These are phyloP conservation scores for Neospora caninum DNA, from an alignment of 169 alveolate genomes.

Conservation along the genomic window DNA sequence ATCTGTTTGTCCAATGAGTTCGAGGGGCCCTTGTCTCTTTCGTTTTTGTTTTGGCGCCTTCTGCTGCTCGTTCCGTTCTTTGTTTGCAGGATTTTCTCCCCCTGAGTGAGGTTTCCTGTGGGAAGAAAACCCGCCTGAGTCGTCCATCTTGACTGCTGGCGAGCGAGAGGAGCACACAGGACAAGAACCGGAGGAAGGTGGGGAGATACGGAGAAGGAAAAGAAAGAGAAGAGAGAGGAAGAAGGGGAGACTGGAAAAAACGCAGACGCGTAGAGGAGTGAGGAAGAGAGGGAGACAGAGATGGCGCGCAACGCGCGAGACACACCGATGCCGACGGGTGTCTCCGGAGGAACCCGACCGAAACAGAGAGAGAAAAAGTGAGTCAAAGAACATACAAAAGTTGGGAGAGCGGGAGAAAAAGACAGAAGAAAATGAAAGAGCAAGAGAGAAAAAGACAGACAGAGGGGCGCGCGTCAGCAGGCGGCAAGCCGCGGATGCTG, in stretches of 20 bases:
- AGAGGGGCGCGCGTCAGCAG: too few relatives aligned
- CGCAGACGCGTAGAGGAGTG: neutral
- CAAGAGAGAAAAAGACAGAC: neutral
- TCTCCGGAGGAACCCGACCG: neutral
- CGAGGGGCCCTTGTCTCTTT: conserved; percentile 5
- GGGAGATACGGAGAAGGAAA: neutral
- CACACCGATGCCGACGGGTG: neutral
- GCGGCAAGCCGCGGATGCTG: too few relatives aligned
- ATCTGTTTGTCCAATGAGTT: neutral
- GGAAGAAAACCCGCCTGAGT: neutral
- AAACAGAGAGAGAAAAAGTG: too few relatives aligned
- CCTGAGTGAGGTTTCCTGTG: neutral
- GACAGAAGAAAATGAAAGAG: neutral
- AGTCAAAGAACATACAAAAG: too few relatives aligned
- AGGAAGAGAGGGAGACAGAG: neutral
- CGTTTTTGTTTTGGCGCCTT: neutral
- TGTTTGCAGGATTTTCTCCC: neutral
- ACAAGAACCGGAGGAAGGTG: neutral
- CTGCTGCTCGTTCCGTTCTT: neutral
- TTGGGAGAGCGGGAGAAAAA: neutral
- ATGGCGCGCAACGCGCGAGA: too few relatives aligned
- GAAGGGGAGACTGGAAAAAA: neutral
- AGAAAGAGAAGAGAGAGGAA: neutral
- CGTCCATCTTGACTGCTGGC: neutral
- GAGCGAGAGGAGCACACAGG: neutral